Evolutionary conservation across 805 yeast genomes (phyloP), one percentile per base, ranked within the genome.

Genomic region (Candida quercuum): DNA sequence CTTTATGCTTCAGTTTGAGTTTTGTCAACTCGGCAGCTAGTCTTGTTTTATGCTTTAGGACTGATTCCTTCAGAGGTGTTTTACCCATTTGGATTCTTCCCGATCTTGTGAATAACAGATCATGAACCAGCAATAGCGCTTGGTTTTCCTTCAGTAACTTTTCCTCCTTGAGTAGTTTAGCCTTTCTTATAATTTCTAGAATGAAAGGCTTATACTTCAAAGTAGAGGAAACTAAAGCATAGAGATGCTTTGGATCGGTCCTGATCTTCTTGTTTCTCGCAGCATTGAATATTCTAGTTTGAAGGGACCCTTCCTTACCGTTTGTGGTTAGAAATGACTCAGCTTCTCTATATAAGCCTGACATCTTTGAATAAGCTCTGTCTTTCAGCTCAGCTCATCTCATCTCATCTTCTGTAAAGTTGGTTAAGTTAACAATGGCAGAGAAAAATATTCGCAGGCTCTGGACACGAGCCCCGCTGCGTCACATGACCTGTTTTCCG

Each of bases 51-150:
- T 88, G 82, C 41, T 77, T 71, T 39, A 93, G 63, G 5, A 93
- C 68, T 11, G 85, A 82, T 34, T 85, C 93, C 54, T 93, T 93
- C 40, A 87, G 70, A 1, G 91, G 85, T 43, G 82, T 87, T 51
- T 88, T 89, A 6, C 94, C 94, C 69, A 87, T 81, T 56, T 87
- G 94, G 41, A 91, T 82, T 43, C 96, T 65, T 10, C 94, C 93
- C 20, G 77, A 70, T 45, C 78, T 74, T 6, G 91, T 73, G 40
- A 93, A 71, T 6, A 89, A 59, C 37, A 87, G 65, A 61, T 91
- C 99, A 53, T 91, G 95, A 1, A 81, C 81, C 60, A 91, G 60
- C 8, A 91, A 64, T 37, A 80, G 44, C 3, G 84, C 75, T 33
- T 84, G 59, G 13, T 69, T 63, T 37, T 72, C 74, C 11, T 72